Evolutionary conservation across 768 basidiomycete genomes (phyloP).

Genomic region (Leccinum boreale): DNA sequence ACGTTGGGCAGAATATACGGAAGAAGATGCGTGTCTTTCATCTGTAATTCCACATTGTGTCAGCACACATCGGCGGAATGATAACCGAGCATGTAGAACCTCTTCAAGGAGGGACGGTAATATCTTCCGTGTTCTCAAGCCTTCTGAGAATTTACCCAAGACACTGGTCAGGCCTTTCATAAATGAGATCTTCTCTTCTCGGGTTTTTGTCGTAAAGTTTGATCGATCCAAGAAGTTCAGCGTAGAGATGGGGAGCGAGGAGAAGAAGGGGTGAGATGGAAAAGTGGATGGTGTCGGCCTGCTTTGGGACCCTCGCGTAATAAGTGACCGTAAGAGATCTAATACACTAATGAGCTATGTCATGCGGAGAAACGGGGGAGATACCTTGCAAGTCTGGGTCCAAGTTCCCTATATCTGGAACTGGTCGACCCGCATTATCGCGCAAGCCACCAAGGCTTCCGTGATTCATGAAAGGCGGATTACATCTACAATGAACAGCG

Average conservation of each 20-base stretch:
- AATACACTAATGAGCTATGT: conserved; percentile 6
- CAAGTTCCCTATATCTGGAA: conserved; percentile 59
- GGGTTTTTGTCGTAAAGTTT: conserved; percentile 89
- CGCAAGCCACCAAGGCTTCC: conserved; percentile 68
- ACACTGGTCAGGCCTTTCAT: conserved; percentile 87
- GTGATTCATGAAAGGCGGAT: conserved; percentile 84
- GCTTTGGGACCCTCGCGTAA: conserved; percentile 72
- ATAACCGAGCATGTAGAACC: conserved; percentile 41
- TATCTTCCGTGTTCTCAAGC: conserved; percentile 82
- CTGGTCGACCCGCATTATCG: conserved; percentile 61
- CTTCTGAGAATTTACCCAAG: conserved; percentile 81
- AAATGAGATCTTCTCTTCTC: conserved; percentile 95
- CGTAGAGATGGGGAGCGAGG: conserved; percentile 91
- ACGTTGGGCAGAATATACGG: conserved; percentile 97
- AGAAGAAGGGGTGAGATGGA: conserved; percentile 88
- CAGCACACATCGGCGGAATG: neutral
- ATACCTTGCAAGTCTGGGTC: conserved; percentile 74
- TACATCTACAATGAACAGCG: conserved; percentile 86
- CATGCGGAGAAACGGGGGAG: conserved; percentile 3
- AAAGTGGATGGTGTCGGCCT: conserved; percentile 79
- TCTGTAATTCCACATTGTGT: conserved; percentile 40
- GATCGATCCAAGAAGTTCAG: conserved; percentile 95
- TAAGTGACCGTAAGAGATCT: conserved; percentile 73
- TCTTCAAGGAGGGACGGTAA: conserved; percentile 92
- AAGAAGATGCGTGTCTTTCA: conserved; percentile 91